A percentile compares a stretch with the other conserved stretches of the same genome.
phyloP scores from a whole-genome alignment of 768 basidiomycete genomes.

The Leccinum sublutescens region DNA sequence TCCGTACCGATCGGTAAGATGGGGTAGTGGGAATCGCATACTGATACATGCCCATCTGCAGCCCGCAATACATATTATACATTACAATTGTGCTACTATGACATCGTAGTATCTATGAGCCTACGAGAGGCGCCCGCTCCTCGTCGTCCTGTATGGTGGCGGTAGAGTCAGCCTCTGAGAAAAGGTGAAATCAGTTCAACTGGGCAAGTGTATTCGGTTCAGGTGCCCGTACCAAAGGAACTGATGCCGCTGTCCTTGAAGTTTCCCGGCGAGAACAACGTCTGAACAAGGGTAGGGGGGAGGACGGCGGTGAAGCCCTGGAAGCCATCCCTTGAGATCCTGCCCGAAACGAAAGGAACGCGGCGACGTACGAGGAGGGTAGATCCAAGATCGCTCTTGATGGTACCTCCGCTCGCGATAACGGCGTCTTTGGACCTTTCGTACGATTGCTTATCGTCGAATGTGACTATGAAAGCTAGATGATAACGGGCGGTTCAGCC shows the following conservation, averaged over 20 bases:
- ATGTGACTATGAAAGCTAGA: conserved; percentile 15
- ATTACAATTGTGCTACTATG: neutral
- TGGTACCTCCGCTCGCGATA: neutral
- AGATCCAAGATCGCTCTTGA: conserved; percentile 11
- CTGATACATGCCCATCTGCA: neutral
- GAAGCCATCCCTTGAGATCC: neutral
- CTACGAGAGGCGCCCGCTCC: no score
- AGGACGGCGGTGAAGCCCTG: conserved; percentile 23
- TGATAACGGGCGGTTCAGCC: neutral
- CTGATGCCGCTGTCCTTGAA: conserved; percentile 8
- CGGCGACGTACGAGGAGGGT: neutral
- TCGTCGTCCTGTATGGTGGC: no score
- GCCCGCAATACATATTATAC: neutral
- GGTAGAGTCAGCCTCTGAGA: conserved; percentile 16
- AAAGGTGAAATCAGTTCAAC: neutral
- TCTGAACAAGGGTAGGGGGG: neutral
- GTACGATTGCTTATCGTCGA: conserved; percentile 6
- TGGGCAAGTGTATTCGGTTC: neutral
- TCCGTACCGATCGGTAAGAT: neutral
- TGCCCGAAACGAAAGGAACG: neutral
- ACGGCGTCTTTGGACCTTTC: conserved; percentile 12
- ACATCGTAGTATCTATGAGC: neutral
- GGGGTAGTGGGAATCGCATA: neutral
- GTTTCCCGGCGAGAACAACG: neutral
- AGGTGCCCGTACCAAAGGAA: conserved; percentile 12